Conservation (phyloP, 1,139 yeast species). For the Yarrowia galli region DNA sequence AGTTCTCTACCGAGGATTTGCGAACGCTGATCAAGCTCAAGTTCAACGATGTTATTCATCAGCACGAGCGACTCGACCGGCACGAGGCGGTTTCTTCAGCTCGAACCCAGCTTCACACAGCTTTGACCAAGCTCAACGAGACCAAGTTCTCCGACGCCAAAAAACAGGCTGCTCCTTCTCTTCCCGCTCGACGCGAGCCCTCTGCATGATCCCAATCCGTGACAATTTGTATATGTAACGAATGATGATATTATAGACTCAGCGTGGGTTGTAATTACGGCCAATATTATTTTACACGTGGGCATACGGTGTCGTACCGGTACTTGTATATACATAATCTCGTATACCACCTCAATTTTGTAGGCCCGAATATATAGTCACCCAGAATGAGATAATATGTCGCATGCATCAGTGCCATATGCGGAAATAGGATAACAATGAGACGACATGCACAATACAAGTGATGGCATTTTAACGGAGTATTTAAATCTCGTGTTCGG, state of each 20-base stretch:
- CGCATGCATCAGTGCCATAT: no score
- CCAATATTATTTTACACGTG: no score
- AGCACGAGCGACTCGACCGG: constrained; percentile 46
- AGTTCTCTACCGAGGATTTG: constrained; percentile 45
- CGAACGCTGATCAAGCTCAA: constrained; percentile 46
- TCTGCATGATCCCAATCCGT: constrained; percentile 16
- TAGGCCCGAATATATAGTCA: no score
- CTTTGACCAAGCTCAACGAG: constrained; percentile 20
- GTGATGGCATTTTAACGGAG: no score
- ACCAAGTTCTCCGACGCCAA: constrained; percentile 6
- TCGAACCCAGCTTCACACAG: constrained; percentile 41
- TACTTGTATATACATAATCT: no score
- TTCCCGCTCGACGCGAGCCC: constrained; percentile 29
- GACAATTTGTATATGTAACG: constrained; percentile 31
- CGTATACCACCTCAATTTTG: no score
- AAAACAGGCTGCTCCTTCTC: constrained; percentile 18
- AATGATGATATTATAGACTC: constrained; percentile 25
- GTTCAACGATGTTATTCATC: constrained; percentile 45
- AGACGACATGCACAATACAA: no score
- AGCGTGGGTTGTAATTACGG: no score
- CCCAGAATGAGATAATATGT: no score
- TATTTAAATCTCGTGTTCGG: no score
- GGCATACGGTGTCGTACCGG: no score
- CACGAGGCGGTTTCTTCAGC: constrained; percentile 47
- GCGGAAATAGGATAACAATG: no score